phyloP scores from a whole-genome alignment of 2,329 filamentous ascomycete species.

The Phaeomoniella chlamydospora region DNA sequence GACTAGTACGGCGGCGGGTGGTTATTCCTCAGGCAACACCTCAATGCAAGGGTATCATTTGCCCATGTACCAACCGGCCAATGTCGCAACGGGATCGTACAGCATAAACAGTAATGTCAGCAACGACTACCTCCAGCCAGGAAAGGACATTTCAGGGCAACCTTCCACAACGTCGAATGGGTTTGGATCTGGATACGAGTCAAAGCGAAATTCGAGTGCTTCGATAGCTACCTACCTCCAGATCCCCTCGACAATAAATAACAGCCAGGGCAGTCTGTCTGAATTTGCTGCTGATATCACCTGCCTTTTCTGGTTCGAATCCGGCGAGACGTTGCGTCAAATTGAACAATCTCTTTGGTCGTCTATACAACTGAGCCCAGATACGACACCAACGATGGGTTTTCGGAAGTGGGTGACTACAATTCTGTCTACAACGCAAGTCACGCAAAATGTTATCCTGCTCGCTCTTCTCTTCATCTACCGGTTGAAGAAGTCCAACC shows the following conservation, averaged over 20 bases:
- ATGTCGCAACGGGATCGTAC: slow-evolving; percentile 2
- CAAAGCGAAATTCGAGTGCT: slow-evolving; percentile 5
- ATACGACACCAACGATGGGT: slow-evolving; percentile 62
- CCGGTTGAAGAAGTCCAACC: slow-evolving; percentile 78
- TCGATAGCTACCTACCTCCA: slow-evolving; percentile 41
- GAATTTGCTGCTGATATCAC: slow-evolving; percentile 87
- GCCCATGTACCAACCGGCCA: slow-evolving; percentile 4
- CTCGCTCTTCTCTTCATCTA: slow-evolving; percentile 87
- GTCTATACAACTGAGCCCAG: slow-evolving; percentile 43
- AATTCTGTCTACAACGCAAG: slow-evolving; percentile 84
- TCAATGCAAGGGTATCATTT: slow-evolving; percentile 1
- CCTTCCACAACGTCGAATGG: background rate
- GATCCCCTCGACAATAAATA: slow-evolving; percentile 62
- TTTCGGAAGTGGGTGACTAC: slow-evolving; percentile 91
- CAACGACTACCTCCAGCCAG: background rate
- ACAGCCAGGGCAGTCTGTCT: slow-evolving; percentile 59
- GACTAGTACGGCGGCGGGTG: slow-evolving; percentile 8
- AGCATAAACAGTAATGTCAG: slow-evolving; percentile 2
- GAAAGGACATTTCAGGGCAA: background rate
- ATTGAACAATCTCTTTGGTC: slow-evolving; percentile 39
- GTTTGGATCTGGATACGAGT: background rate
- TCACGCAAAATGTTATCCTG: slow-evolving; percentile 88
- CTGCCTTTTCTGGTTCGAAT: slow-evolving; percentile 96
- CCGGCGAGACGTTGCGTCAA: slow-evolving; percentile 59
- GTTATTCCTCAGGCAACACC: slow-evolving; percentile 5